Base-by-base conservation (phyloP, 148 eudicot species). In the Camellia sinensis region DNA sequence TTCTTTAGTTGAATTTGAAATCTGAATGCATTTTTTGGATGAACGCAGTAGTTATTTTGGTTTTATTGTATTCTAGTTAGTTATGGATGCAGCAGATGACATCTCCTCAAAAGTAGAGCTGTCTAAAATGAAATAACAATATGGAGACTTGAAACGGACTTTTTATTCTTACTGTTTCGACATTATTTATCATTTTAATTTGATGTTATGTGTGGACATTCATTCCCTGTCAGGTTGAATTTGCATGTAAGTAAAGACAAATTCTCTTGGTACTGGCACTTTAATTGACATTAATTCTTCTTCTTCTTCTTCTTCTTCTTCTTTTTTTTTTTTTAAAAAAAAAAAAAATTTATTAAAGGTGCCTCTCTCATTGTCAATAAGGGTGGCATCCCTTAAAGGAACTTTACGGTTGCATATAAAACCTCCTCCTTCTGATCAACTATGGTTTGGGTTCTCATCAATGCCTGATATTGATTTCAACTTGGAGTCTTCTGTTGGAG, bases 351-450 rank as follows among this genome's bases (percentile, higher is more conserved):
- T 29, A 29, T 29, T 79, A 83, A 86, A 96, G 99, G 99, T 96
- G 75, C 97, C 99, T 54, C 86, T 96, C 74, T 80, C 92, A 14
- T 81, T 96, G 89, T 90, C 88, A 75, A 85, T 94, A 88, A 90
- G 87, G 89, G 90, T 96, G 62, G 74, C 91, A 77, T 82, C 94
- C 73, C 87, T 96, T 77, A 85, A 77, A 82, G 99, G 99, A 85
- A 90, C 98, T 10, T 60, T 96, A 75, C 92, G 88, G 82, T 80
- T 96, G 81, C 89, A 84, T 76, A 88, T 96, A 76, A 94, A 94
- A 87, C 93, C 99, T 13, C 99, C 99, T 44, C 99, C 99, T 76
- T 91, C 98, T 43, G 99, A 96, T 87, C 98, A 91, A 75, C 63
- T 96, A 37, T 96, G 99, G 99, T 89, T 90, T 75, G 95, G 93